A percentile compares a stretch with the other conserved stretches of the same genome.
phyloP scores from a whole-genome alignment of 805 yeast species.

The Candida ulmi region DNA sequence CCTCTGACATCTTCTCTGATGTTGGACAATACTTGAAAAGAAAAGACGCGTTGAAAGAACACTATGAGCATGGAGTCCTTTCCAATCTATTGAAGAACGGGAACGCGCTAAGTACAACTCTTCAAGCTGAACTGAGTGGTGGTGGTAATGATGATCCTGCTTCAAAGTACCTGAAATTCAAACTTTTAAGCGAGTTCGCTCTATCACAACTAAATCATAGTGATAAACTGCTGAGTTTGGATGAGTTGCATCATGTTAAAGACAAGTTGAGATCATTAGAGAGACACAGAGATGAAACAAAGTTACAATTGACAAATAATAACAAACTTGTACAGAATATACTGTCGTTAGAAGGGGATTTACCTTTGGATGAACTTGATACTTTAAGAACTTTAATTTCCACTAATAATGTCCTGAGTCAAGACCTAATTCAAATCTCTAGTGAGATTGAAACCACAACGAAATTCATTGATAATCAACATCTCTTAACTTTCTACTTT shows the following conservation, averaged over 20 bases:
- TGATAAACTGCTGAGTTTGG: slow-evolving; percentile 9
- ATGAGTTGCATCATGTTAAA: slow-evolving; percentile 8
- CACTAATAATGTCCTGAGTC: slow-evolving; percentile 10
- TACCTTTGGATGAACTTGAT: slow-evolving; percentile 1
- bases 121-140: slow-evolving; percentile 12
- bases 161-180: slow-evolving; percentile 14
- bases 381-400: slow-evolving; percentile 6
- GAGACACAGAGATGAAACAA: slow-evolving; percentile 12
- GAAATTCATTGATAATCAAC: slow-evolving; percentile 12
- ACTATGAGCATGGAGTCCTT: slow-evolving; percentile 5
- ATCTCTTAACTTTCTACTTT: slow-evolving; percentile 14
- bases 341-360: not conserved
- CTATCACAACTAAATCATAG: slow-evolving; percentile 8
- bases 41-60: not conserved
- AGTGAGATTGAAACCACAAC: slow-evolving; percentile 6
- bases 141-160: slow-evolving; percentile 6
- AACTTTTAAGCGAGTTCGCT: slow-evolving; percentile 17
- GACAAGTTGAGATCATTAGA: slow-evolving; percentile 5
- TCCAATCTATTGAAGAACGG: slow-evolving; percentile 1
- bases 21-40: slow-evolving; percentile 6
- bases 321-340: slow-evolving; percentile 5
- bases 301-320: slow-evolving; percentile 12
- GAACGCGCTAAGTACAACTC: slow-evolving; percentile 5
- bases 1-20: slow-evolving; percentile 8
- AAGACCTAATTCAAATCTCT: slow-evolving; percentile 6